Evolutionary conservation across 352 stramenopile genomes (phyloP).

Genomic region (Pythium sukuiense): DNA sequence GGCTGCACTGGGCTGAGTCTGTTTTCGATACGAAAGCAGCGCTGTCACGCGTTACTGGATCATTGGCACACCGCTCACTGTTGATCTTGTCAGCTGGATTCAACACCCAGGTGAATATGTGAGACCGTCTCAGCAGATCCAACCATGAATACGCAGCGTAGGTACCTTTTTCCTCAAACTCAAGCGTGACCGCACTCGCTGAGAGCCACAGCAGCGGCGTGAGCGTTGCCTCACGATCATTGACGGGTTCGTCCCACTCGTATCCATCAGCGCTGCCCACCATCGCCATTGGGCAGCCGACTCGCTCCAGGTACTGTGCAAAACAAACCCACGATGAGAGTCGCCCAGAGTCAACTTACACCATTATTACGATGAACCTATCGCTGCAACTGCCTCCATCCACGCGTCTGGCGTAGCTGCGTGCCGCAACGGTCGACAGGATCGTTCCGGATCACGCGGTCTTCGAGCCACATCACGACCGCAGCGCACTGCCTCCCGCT

Average conservation of each 20-base stretch:
- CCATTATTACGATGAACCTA: no score
- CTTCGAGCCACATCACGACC: not conserved
- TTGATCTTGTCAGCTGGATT: not conserved
- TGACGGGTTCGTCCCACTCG: not conserved
- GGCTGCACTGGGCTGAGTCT: not conserved
- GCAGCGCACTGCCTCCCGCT: not conserved
- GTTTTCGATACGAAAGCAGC: not conserved
- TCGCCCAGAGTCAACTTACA: no score
- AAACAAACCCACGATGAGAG: no score
- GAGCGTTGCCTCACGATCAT: not conserved
- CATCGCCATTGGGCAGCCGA: not conserved
- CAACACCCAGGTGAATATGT: not conserved
- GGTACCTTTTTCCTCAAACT: not conserved
- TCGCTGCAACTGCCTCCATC: not conserved
- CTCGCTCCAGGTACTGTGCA: not conserved
- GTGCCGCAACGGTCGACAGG: not conserved
- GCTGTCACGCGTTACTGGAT: not conserved
- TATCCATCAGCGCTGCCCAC: not conserved
- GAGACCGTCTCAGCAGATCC: not conserved
- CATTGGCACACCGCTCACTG: not conserved
- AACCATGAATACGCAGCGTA: not conserved
- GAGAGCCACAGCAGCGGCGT: not conserved
- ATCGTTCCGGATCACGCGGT: not conserved
- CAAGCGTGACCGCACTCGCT: not conserved
- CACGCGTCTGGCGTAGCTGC: not conserved